Base-by-base conservation (phyloP, 441 rosid genomes). In the Eutrema salsugineum region DNA sequence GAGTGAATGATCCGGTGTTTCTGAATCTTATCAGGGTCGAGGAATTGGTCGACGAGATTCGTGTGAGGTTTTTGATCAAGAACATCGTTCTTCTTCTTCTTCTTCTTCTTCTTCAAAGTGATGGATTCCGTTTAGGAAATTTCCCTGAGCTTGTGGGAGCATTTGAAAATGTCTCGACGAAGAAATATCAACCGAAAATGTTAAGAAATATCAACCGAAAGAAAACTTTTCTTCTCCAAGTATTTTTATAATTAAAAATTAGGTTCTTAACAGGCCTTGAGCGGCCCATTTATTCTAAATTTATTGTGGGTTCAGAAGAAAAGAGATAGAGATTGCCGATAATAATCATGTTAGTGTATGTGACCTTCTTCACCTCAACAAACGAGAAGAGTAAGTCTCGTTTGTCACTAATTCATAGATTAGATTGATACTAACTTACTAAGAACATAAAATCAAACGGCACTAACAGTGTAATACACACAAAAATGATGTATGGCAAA, bases 11-110 rank as follows among this genome's bases (percentile, higher is more conserved):
- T 62, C 64, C 17, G 33, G 59, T 54, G 68, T 16, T 53, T 51
- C 70, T 11, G 10, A 56, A 15, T 47, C 73, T 38, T 27, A 53
- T 47, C 7, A 58, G 9, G 27, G 63, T n/a, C 40, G 72, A 55
- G 20, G 63, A 30, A 43, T 54, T 39, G 22, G 24, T 44, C 60
- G 72, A 59, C 14, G 84, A 50, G 82, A 70, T 57, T 48, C 53
- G 77, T 47, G 77, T 17, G 33, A 83, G 63, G 67, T 66, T 77
- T 47, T 70, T 68, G 46, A 77, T 76, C 84, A 84, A 75, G 33
- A 78, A 65, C 91, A 87, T 85, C 44, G 2, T 43, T 43, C 15
- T 14, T 58, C 19, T 33, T 32, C 59, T 36, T 66, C 20, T 17
- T 55, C 59, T 54, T 32, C 56, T 11, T 24, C 16, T 35, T 19